These are phyloP conservation scores for Zostera marina DNA, from an alignment of 116 monocot species.

Conservation along the genomic window DNA sequence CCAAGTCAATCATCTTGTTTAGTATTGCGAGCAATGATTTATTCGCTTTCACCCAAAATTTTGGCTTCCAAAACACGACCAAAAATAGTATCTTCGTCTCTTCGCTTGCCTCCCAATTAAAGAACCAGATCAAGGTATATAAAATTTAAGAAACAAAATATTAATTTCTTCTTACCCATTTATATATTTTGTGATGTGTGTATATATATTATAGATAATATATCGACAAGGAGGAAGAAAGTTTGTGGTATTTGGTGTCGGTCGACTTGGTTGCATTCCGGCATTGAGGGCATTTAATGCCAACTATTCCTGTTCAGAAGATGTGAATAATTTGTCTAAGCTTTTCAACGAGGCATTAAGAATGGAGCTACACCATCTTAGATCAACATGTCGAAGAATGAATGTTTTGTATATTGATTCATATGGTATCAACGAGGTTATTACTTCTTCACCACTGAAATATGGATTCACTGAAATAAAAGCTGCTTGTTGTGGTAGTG, in stretches of 20 bases:
- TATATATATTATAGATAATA: slow-evolving; percentile 1
- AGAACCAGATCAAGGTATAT: slow-evolving; percentile 12
- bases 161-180: no score
- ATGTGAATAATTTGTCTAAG: slow-evolving; percentile 1
- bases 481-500: slow-evolving; percentile 45
- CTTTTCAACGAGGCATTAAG: slow-evolving; percentile 7
- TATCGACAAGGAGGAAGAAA: slow-evolving; percentile 14
- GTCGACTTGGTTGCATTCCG: slow-evolving; percentile 10
- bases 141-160: no score
- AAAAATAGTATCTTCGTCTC: slow-evolving; percentile 8
- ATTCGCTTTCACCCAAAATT: neutral
- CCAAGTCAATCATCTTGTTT: no score
- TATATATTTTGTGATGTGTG: neutral
- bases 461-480: slow-evolving; percentile 31
- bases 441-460: neutral
- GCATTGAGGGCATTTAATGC: no score
- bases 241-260: slow-evolving; percentile 7
- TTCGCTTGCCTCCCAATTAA: slow-evolving; percentile 7
- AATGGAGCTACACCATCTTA: neutral
- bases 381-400: no score
- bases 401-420: no score
- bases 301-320: neutral
- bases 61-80: slow-evolving; percentile 1
- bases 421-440: neutral
- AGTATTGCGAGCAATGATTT: slow-evolving; percentile 22